phyloP scores from a whole-genome alignment of 345 rosid genomes.

The Sonneratia caseolaris region DNA sequence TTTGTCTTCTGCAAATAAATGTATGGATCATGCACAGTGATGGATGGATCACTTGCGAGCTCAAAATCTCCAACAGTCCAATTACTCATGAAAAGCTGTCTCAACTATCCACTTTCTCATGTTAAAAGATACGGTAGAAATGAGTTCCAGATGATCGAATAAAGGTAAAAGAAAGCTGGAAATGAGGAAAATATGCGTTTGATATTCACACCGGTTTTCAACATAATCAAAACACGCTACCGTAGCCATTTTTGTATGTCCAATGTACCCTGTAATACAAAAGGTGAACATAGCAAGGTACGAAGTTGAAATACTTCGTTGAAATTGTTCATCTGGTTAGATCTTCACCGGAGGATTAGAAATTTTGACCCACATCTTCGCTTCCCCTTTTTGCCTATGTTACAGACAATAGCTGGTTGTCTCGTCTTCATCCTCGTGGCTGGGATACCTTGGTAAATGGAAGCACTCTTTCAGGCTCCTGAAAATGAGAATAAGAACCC shows the following conservation, averaged over 20 bases:
- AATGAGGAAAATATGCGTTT: background rate
- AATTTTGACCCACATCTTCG: background rate
- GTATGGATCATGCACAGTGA: background rate
- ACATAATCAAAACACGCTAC: background rate
- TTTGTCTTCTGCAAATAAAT: background rate
- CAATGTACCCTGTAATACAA: too few relatives aligned
- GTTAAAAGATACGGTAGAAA: background rate
- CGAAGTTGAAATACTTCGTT: background rate
- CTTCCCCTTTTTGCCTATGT: background rate
- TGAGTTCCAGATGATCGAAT: too few relatives aligned
- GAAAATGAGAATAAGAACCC: constrained; percentile 56
- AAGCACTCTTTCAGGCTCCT: constrained; percentile 76
- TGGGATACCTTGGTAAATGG: constrained; percentile 85
- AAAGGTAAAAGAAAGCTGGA: too few relatives aligned
- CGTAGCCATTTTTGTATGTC: too few relatives aligned
- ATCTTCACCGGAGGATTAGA: too few relatives aligned
- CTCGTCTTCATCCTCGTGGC: constrained; percentile 42
- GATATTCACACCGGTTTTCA: background rate
- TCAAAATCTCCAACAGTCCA: background rate
- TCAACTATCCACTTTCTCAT: background rate
- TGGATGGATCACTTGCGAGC: background rate
- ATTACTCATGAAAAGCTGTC: too few relatives aligned
- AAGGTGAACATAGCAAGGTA: background rate
- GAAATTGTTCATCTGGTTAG: too few relatives aligned
- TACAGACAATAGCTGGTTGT: constrained; percentile 45